These are phyloP conservation scores for Aspergillus carlsbadensis DNA, from an alignment of 495 filamentous ascomycete genomes.

Conservation along the genomic window DNA sequence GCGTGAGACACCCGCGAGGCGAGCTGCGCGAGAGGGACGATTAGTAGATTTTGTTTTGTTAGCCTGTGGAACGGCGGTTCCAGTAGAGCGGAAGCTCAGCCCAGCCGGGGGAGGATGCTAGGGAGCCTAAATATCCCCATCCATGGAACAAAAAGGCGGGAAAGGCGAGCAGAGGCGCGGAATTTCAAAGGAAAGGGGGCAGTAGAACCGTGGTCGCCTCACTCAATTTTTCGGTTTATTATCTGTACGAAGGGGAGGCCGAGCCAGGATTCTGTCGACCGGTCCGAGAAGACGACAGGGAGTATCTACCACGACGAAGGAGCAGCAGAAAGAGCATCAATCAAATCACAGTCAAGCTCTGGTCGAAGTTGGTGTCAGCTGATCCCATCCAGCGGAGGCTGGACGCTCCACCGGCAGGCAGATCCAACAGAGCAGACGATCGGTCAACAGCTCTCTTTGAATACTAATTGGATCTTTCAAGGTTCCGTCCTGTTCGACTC, in stretches of 20 bases:
- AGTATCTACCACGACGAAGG: background rate
- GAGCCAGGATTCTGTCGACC: background rate
- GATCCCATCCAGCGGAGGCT: background rate
- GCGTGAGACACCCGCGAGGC: constrained; percentile 11
- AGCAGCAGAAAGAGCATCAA: background rate
- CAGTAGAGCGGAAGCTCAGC: constrained; percentile 13
- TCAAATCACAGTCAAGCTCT: background rate
- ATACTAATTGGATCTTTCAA: too few species aligned
- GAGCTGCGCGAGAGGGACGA: background rate
- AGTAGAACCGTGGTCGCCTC: background rate
- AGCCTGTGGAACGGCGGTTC: constrained; percentile 10
- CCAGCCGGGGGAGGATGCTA: background rate
- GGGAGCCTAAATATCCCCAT: background rate
- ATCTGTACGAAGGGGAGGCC: background rate
- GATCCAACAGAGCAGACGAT: too few species aligned
- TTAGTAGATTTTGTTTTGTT: constrained; percentile 11
- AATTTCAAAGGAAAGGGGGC: background rate
- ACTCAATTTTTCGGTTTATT: constrained; percentile 11
- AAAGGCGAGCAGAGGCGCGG: background rate
- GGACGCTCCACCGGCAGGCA: too few species aligned
- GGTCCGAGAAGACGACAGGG: background rate
- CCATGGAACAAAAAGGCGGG: background rate
- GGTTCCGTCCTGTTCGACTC: too few species aligned
- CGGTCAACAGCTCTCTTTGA: too few species aligned
- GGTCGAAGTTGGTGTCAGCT: background rate